phyloP scores from a whole-genome alignment of 768 basidiomycete species.

The Trametes sanguinea region DNA sequence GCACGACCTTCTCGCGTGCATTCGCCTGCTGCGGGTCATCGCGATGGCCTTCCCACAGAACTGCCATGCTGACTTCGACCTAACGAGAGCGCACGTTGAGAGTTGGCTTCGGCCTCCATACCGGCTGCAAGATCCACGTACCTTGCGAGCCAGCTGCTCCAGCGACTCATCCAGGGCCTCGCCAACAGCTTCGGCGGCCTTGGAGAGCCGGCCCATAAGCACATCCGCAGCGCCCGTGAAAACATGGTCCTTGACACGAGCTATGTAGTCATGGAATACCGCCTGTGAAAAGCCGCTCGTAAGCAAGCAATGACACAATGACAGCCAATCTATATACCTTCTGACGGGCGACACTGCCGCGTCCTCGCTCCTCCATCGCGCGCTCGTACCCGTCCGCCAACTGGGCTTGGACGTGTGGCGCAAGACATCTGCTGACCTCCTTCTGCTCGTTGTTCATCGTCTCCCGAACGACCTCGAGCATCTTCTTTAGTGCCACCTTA shows the following conservation, averaged over 20 bases:
- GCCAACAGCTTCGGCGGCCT: slow-evolving; percentile 52
- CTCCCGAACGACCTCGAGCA: slow-evolving; percentile 49
- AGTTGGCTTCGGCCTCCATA: too few relatives aligned
- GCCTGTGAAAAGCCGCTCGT: slow-evolving; percentile 34
- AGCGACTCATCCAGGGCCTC: slow-evolving; percentile 48
- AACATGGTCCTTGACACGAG: slow-evolving; percentile 47
- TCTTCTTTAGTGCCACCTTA: slow-evolving; percentile 47
- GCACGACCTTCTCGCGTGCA: slow-evolving; percentile 43
- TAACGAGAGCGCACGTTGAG: slow-evolving; percentile 18
- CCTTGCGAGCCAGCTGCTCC: slow-evolving; percentile 56
- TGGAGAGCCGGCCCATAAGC: slow-evolving; percentile 47
- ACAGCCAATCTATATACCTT: slow-evolving; percentile 41
- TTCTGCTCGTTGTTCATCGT: slow-evolving; percentile 58
- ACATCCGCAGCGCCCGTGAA: slow-evolving; percentile 56
- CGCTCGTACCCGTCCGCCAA: slow-evolving; percentile 52
- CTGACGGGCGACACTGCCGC: slow-evolving; percentile 59
- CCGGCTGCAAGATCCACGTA: slow-evolving; percentile 24
- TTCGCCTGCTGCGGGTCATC: slow-evolving; percentile 50
- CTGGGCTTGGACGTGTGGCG: slow-evolving; percentile 56
- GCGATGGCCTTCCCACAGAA: slow-evolving; percentile 58
- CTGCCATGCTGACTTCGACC: slow-evolving; percentile 57
- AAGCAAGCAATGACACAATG: not conserved
- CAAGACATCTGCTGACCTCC: slow-evolving; percentile 57
- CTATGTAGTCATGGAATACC: slow-evolving; percentile 49
- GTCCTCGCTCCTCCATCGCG: slow-evolving; percentile 57